These are phyloP conservation scores for Hypoxylon rickii DNA, from an alignment of 495 filamentous ascomycete genomes.

Conservation along the genomic window DNA sequence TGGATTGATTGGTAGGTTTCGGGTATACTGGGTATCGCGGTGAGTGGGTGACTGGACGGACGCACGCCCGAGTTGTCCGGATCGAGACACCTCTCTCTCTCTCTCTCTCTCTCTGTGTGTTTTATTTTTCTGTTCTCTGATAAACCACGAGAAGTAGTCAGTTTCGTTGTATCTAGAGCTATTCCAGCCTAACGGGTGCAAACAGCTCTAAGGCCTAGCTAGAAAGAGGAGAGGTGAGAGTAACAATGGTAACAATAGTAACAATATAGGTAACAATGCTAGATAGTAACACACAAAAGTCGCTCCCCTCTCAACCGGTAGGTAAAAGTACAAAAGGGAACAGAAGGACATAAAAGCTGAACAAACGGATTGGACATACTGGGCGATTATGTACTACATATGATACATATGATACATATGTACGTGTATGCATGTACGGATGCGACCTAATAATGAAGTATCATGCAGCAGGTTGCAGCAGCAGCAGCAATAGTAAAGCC, in stretches of 20 bases:
- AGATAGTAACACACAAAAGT: slow-evolving; percentile 5
- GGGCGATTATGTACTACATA: slow-evolving; percentile 18
- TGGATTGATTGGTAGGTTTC: slow-evolving; percentile 27
- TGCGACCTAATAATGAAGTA: slow-evolving; percentile 19
- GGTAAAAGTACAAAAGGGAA: slow-evolving; percentile 26
- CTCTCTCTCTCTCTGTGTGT: slow-evolving; percentile 1
- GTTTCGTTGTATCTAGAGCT: no score
- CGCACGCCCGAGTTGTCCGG: slow-evolving; percentile 2
- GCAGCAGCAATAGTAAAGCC: slow-evolving; percentile 25
- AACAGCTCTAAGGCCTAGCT: no score
- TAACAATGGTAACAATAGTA: no score
- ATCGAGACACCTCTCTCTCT: slow-evolving; percentile 10
- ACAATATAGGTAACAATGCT: no score
- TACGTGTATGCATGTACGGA: no score
- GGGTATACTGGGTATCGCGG: slow-evolving; percentile 22
- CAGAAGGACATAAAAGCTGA: slow-evolving; percentile 17
- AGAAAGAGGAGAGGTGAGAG: no score
- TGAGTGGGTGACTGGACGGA: slow-evolving; percentile 24
- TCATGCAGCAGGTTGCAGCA: no score
- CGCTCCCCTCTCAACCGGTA: slow-evolving; percentile 14
- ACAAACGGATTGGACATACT: slow-evolving; percentile 24
- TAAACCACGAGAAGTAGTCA: background rate
- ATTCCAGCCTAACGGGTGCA: no score
- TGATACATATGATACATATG: no score
- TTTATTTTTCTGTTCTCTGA: background rate